A percentile compares a stretch with the other conserved stretches of the same genome.
phyloP scores from a whole-genome alignment of 192 early-diverging fungal species.

The Cladochytrium replicatum region DNA sequence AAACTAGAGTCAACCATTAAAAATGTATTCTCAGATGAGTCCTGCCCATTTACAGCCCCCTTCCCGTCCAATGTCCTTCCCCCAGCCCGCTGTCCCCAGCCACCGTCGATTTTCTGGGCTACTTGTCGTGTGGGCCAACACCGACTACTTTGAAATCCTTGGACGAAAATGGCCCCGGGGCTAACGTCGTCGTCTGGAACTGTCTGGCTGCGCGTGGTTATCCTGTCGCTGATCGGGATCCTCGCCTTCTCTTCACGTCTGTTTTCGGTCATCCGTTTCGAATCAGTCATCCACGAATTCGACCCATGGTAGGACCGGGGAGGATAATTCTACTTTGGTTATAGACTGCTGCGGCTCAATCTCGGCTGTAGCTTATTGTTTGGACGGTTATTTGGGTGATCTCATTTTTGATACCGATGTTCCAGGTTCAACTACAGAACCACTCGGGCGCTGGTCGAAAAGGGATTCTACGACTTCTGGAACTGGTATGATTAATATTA shows the following conservation, averaged over 20 bases:
- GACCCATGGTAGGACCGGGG: slow-evolving; percentile 65
- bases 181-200: neutral
- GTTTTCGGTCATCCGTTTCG: slow-evolving; percentile 94
- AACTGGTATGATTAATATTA: slow-evolving; percentile 63
- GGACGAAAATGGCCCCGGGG: too few species aligned
- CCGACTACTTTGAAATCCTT: too few species aligned
- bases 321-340: slow-evolving; percentile 3
- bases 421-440: slow-evolving; percentile 96
- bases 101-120: too few species aligned
- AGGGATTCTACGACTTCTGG: slow-evolving; percentile 96
- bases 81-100: too few species aligned
- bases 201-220: slow-evolving; percentile 63
- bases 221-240: slow-evolving; percentile 78
- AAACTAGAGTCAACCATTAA: too few species aligned
- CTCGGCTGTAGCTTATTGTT: neutral
- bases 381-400: neutral
- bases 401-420: neutral
- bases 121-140: too few species aligned
- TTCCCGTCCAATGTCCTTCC: too few species aligned
- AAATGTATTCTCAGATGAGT: too few species aligned
- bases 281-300: slow-evolving; percentile 99
- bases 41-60: too few species aligned
- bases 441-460: slow-evolving; percentile 81
- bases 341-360: neutral
- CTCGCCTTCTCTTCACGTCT: slow-evolving; percentile 85